Conservation (phyloP, 2,329 filamentous ascomycete species). For the Exophiala mesophila region DNA sequence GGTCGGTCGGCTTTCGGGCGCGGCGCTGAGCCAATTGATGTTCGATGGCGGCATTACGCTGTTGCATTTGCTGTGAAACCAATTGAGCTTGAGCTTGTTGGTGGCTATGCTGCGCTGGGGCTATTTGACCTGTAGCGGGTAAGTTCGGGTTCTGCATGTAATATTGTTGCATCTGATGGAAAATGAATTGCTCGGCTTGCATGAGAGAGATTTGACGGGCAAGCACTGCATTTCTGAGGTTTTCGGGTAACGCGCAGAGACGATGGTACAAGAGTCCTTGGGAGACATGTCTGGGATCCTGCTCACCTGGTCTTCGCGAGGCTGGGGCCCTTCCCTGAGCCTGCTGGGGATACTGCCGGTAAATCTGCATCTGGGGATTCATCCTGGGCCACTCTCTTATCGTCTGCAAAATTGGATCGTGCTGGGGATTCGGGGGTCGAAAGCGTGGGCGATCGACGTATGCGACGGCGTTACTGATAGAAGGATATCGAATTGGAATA, state of each 20-base stretch:
- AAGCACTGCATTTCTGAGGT: not conserved
- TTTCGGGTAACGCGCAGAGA: not conserved
- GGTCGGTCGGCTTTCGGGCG: conserved; percentile 87
- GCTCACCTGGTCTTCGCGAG: conserved; percentile 26
- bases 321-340: conserved; percentile 21
- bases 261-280: not conserved
- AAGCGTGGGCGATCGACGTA: no score
- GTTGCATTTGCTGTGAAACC: conserved; percentile 21
- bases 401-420: no score
- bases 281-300: conserved; percentile 7
- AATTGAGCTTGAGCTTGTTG: conserved; percentile 25
- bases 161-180: not conserved
- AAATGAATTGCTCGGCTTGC: not conserved
- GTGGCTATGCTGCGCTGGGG: conserved; percentile 17
- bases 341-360: conserved; percentile 26
- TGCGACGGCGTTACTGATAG: no score
- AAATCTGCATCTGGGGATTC: conserved; percentile 27
- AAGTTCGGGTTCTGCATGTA: not conserved
- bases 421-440: no score
- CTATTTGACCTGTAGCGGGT: conserved; percentile 18
- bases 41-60: conserved; percentile 26
- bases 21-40: conserved; percentile 60
- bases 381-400: conserved; percentile 14
- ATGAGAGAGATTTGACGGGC: not conserved
- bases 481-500: no score